phyloP scores from a whole-genome alignment of 345 rosid genomes.

The Limnanthes douglasii region DNA sequence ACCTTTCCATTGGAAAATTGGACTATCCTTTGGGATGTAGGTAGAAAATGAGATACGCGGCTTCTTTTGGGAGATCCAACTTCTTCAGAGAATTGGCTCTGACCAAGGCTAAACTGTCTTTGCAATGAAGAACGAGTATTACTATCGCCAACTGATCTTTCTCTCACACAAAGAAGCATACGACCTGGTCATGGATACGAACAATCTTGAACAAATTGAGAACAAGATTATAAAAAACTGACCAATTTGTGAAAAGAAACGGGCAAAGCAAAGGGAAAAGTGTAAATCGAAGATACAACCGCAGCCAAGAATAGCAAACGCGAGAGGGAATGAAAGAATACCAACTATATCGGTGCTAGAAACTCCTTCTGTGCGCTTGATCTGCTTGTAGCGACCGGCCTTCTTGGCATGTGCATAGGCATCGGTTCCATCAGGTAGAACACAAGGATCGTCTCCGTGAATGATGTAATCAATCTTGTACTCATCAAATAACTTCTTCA shows the following conservation, averaged over 20 bases:
- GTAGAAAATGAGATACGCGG: constrained; percentile 66
- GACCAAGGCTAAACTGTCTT: constrained; percentile 21
- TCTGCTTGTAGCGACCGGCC: constrained; percentile 91
- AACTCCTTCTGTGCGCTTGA: constrained; percentile 95
- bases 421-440: constrained; percentile 93
- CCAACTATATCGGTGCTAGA: constrained; percentile 99
- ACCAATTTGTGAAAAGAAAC: too few relatives aligned
- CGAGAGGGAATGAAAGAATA: constrained; percentile 13
- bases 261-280: background rate
- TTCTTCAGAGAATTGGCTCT: constrained; percentile 17
- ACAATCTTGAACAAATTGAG: background rate
- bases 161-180: constrained; percentile 54
- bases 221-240: constrained; percentile 1
- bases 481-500: constrained; percentile 69
- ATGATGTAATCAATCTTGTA: constrained; percentile 76
- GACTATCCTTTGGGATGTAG: constrained; percentile 87
- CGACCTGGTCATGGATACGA: constrained; percentile 33
- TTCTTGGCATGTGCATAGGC: constrained; percentile 86
- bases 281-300: background rate
- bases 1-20: constrained; percentile 98
- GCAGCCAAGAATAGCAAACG: background rate
- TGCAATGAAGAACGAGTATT: constrained; percentile 16
- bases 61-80: constrained; percentile 15
- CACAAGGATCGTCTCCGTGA: constrained; percentile 96
- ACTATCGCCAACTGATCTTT: constrained; percentile 18